Evolutionary conservation across 176 grass and related monocot genomes (phyloP).

Genomic region (Hordeum marinum): DNA sequence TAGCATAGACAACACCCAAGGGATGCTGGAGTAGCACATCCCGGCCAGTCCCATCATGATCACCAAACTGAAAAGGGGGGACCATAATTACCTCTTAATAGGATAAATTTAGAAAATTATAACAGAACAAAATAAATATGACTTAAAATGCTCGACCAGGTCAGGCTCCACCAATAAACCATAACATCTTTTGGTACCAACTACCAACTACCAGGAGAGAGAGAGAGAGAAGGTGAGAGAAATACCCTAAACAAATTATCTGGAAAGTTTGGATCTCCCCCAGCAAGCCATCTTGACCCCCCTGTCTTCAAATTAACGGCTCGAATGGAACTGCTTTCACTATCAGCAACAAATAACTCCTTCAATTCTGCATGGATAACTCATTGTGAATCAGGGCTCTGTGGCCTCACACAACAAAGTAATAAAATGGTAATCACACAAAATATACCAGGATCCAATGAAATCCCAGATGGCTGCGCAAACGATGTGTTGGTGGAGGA

Average conservation of each 20-base stretch:
- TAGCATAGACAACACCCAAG: conserved; percentile 70
- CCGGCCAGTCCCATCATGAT: conserved; percentile 76
- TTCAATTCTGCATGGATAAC: conserved; percentile 51
- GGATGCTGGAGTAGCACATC: conserved; percentile 88
- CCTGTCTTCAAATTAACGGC: conserved; percentile 86
- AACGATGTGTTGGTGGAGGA: conserved; percentile 62
- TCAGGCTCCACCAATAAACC: conserved; percentile 15
- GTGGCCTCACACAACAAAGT: conserved; percentile 11
- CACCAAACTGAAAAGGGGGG: conserved; percentile 65
- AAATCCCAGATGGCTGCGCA: conserved; percentile 96
- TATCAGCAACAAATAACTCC: conserved; percentile 88
- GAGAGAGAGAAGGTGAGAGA: conserved; percentile 1
- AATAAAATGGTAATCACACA: conserved; percentile 12
- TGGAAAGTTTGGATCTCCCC: conserved; percentile 77
- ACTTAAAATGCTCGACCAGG: conserved; percentile 1
- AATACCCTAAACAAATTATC: conserved; percentile 98
- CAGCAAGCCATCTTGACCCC: conserved; percentile 85
- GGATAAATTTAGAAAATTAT: neutral
- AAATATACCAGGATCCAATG: conserved; percentile 63
- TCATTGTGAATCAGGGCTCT: conserved; percentile 20
- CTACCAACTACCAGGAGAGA: too few species aligned
- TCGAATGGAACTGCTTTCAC: conserved; percentile 98
- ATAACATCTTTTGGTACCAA: neutral
- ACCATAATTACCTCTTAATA: conserved; percentile 1
- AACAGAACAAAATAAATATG: neutral